Percentiles rank a stretch among this genome's conserved stretches.
Conservation (phyloP, 148 eudicot genomes). For the Heliamphora exappendiculata region DNA sequence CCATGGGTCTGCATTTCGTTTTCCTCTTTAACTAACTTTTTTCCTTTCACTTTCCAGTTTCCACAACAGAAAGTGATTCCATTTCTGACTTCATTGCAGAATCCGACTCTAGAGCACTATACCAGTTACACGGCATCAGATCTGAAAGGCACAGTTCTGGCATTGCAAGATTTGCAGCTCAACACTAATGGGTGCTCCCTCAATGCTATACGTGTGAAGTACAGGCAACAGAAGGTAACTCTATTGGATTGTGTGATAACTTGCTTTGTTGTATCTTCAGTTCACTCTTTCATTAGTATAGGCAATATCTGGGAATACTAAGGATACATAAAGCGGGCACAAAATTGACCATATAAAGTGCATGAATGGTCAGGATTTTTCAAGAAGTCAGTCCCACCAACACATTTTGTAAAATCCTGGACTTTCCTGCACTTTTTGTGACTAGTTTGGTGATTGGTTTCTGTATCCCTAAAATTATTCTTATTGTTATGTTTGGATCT, state of each 20-base stretch:
- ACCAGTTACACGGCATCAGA: constrained; percentile 49
- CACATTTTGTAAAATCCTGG: no score
- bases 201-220: constrained; percentile 70
- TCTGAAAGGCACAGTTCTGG: constrained; percentile 46
- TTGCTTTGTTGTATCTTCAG: background rate
- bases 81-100: constrained; percentile 35
- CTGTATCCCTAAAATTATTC: no score
- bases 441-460: no score
- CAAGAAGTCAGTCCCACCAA: no score
- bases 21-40: no score
- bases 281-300: background rate
- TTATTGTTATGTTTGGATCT: no score
- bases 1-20: constrained; percentile 63
- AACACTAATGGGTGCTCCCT: constrained; percentile 39
- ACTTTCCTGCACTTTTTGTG: no score
- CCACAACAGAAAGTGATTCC: background rate
- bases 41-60: no score
- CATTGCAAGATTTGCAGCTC: constrained; percentile 58
- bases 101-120: constrained; percentile 76
- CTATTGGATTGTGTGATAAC: background rate
- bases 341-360: no score
- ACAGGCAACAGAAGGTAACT: constrained; percentile 64
- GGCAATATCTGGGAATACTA: background rate
- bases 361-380: no score
- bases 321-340: background rate